phyloP scores from a whole-genome alignment of 1,139 yeast genomes.

The Hyphopichia pseudoburtonii region DNA sequence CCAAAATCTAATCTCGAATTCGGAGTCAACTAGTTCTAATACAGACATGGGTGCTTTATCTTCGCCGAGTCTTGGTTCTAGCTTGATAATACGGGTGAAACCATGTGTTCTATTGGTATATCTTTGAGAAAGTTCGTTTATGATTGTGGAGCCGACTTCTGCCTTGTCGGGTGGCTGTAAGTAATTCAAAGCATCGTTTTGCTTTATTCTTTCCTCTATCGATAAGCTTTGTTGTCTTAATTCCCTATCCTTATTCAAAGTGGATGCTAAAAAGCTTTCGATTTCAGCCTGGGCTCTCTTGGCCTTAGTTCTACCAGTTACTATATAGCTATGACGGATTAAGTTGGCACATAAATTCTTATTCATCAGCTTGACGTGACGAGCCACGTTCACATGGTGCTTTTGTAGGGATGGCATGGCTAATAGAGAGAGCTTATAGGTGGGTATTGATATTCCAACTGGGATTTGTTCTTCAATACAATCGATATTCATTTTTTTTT shows the following conservation, averaged over 20 bases:
- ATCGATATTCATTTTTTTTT: too few relatives aligned
- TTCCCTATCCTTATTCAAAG: constrained; percentile 21
- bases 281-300: constrained; percentile 47
- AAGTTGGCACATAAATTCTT: constrained; percentile 47
- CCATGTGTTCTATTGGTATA: constrained; percentile 71
- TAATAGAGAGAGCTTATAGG: background rate
- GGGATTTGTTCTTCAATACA: too few relatives aligned
- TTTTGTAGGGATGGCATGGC: constrained; percentile 45
- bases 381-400: constrained; percentile 44
- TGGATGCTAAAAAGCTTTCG: constrained; percentile 38
- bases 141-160: constrained; percentile 55
- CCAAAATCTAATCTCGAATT: constrained; percentile 75
- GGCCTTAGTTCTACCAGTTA: constrained; percentile 47
- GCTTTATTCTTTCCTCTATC: constrained; percentile 19
- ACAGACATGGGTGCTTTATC: constrained; percentile 93
- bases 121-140: constrained; percentile 62
- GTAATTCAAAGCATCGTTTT: constrained; percentile 29
- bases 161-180: constrained; percentile 42
- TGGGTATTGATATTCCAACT: too few relatives aligned
- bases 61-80: constrained; percentile 81
- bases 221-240: constrained; percentile 14
- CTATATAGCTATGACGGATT: constrained; percentile 46
- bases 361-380: constrained; percentile 47
- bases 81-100: constrained; percentile 77
- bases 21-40: constrained; percentile 78